phyloP scores from a whole-genome alignment of 306 rosid genomes.

The Betula pendula region DNA sequence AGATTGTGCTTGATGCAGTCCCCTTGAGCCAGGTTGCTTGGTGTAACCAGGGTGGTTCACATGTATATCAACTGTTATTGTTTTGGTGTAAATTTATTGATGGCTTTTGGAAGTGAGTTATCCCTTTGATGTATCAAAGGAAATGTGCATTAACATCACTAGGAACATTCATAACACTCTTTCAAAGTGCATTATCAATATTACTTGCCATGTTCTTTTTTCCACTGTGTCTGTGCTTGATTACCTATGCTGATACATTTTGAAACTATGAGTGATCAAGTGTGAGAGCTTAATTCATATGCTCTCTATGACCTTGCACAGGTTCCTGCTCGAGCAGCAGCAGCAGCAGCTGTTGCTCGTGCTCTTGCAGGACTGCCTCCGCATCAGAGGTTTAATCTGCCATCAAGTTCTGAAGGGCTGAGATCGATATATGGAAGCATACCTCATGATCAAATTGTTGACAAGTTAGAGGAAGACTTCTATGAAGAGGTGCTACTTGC shows the following conservation, averaged over 20 bases:
- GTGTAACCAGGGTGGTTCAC: not conserved
- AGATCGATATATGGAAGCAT: slow-evolving; percentile 85
- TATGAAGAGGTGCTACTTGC: slow-evolving; percentile 86
- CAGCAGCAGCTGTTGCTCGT: slow-evolving; percentile 98
- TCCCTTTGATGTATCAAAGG: not conserved
- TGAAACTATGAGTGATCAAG: not conserved
- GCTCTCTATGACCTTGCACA: slow-evolving; percentile 43
- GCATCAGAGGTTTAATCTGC: slow-evolving; percentile 74
- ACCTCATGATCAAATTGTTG: slow-evolving; percentile 58
- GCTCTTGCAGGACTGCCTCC: slow-evolving; percentile 97
- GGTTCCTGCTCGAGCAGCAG: slow-evolving; percentile 97
- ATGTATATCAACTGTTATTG: not conserved
- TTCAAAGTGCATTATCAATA: not conserved
- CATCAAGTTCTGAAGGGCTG: slow-evolving; percentile 91
- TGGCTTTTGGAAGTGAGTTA: not conserved
- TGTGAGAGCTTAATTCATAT: slow-evolving; percentile 21
- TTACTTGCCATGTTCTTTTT: not conserved
- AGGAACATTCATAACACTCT: not conserved
- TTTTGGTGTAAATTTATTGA: not conserved
- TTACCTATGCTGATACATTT: not conserved
- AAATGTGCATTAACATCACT: not conserved
- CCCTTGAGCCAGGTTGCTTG: not conserved
- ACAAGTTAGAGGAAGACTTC: slow-evolving; percentile 83
- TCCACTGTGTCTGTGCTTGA: not conserved
- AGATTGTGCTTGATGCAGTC: not conserved